These are phyloP conservation scores for Amanita subjunquillea DNA, from an alignment of 768 basidiomycete genomes.

Conservation along the genomic window DNA sequence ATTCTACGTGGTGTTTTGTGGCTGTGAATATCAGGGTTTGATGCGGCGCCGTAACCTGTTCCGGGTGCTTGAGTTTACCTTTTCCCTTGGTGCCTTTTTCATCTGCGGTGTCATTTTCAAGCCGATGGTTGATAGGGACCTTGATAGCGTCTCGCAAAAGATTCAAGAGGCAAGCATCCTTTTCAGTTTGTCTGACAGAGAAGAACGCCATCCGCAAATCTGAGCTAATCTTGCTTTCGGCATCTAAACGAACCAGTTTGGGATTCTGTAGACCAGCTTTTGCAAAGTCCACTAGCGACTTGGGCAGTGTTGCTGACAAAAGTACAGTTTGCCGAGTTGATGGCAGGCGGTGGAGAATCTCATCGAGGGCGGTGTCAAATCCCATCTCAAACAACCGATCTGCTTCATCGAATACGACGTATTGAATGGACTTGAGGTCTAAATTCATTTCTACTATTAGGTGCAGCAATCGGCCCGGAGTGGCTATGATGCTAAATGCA, in stretches of 20 bases:
- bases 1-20: constrained; percentile 98
- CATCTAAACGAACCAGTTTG: constrained; percentile 91
- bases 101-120: constrained; percentile 18
- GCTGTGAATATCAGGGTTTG: constrained; percentile 94
- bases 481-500: constrained; percentile 78
- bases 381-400: constrained; percentile 99
- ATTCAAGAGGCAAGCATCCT: constrained; percentile 81
- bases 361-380: constrained; percentile 84
- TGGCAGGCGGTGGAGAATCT: constrained; percentile 87
- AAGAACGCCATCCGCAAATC: constrained; percentile 95
- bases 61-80: constrained; percentile 41
- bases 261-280: constrained; percentile 92
- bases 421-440: constrained; percentile 79
- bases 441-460: constrained; percentile 94
- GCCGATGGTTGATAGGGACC: constrained; percentile 48
- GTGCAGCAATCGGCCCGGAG: constrained; percentile 95
- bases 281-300: constrained; percentile 95
- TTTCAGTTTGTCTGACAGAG: constrained; percentile 84
- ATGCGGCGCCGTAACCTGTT: constrained; percentile 55
- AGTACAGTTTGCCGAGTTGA: constrained; percentile 82
- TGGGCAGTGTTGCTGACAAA: constrained; percentile 94
- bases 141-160: constrained; percentile 83
- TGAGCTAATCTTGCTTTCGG: constrained; percentile 89
- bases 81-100: constrained; percentile 28
- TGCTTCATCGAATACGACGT: constrained; percentile 95